These are phyloP conservation scores for Panellus pusillus DNA, from an alignment of 768 basidiomycete species.

Conservation along the genomic window DNA sequence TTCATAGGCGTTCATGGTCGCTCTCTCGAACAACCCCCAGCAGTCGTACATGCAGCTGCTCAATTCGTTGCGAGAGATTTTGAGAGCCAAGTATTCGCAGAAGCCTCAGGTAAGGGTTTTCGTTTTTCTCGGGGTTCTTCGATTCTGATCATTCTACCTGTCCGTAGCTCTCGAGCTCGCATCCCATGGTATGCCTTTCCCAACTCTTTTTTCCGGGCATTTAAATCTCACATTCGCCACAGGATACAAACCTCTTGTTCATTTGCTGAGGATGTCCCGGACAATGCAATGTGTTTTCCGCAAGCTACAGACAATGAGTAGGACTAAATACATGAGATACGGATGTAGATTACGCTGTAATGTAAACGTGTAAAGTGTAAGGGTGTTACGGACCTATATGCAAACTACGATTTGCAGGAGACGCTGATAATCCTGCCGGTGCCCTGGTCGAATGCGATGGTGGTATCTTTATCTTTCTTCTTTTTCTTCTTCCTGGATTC, in stretches of 20 bases:
- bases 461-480: too few relatives aligned
- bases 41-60: conserved; percentile 57
- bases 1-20: conserved; percentile 55
- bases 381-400: too few relatives aligned
- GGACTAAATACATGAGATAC: conserved; percentile 7
- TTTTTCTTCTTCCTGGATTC: conserved; percentile 23
- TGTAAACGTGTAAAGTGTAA: neutral
- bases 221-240: neutral
- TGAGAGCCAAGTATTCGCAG: conserved; percentile 51
- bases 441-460: conserved; percentile 60
- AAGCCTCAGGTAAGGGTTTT: conserved; percentile 57
- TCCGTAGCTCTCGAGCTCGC: conserved; percentile 36
- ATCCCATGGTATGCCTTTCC: conserved; percentile 40
- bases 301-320: conserved; percentile 2
- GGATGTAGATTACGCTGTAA: neutral
- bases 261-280: conserved; percentile 31
- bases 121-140: conserved; percentile 1
- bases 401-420: conserved; percentile 38
- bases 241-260: conserved; percentile 33
- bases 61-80: conserved; percentile 39
- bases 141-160: conserved; percentile 2
- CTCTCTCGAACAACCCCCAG: conserved; percentile 47
- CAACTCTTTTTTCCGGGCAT: neutral
- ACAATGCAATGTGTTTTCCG: neutral
- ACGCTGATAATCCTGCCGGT: conserved; percentile 53